Conservation (phyloP, 148 eudicot genomes). For the Chenopodium album region DNA sequence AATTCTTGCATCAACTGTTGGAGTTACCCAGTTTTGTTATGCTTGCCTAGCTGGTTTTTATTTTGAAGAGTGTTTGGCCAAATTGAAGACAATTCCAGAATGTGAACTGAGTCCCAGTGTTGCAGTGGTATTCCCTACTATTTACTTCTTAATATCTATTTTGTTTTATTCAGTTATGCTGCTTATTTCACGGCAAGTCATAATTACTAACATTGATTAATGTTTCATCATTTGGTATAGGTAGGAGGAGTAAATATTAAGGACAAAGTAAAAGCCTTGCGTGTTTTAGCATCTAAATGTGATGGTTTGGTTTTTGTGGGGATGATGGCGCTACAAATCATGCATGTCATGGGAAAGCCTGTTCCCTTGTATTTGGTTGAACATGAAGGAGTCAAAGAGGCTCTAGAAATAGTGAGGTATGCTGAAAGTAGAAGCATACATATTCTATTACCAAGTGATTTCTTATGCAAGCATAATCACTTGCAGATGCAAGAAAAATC, state of each 20-base stretch:
- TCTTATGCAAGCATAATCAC: slow-evolving; percentile 55
- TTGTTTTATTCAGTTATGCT: background rate
- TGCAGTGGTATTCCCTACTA: slow-evolving; percentile 52
- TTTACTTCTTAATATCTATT: background rate
- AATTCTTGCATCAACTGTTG: slow-evolving; percentile 85
- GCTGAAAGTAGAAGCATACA: slow-evolving; percentile 52
- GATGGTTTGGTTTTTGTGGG: slow-evolving; percentile 85
- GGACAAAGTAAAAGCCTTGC: slow-evolving; percentile 65
- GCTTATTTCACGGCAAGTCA: background rate
- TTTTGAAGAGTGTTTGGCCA: slow-evolving; percentile 57
- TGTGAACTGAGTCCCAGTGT: slow-evolving; percentile 44
- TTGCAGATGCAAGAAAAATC: slow-evolving; percentile 32
- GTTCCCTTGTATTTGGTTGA: slow-evolving; percentile 58
- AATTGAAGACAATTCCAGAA: slow-evolving; percentile 45
- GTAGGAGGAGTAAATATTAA: slow-evolving; percentile 73
- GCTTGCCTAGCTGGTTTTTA: slow-evolving; percentile 76
- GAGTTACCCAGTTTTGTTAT: slow-evolving; percentile 68
- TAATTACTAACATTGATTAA: background rate
- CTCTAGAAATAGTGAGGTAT: slow-evolving; percentile 39
- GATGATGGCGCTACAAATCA: slow-evolving; percentile 76
- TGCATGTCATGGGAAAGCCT: slow-evolving; percentile 71
- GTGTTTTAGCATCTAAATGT: slow-evolving; percentile 53
- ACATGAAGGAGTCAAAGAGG: slow-evolving; percentile 46
- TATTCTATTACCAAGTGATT: slow-evolving; percentile 62
- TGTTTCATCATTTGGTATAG: slow-evolving; percentile 38